Evolutionary conservation across 306 rosid genomes (phyloP), one percentile per base, ranked within the genome.

Genomic region (Adenanthera pavonina): DNA sequence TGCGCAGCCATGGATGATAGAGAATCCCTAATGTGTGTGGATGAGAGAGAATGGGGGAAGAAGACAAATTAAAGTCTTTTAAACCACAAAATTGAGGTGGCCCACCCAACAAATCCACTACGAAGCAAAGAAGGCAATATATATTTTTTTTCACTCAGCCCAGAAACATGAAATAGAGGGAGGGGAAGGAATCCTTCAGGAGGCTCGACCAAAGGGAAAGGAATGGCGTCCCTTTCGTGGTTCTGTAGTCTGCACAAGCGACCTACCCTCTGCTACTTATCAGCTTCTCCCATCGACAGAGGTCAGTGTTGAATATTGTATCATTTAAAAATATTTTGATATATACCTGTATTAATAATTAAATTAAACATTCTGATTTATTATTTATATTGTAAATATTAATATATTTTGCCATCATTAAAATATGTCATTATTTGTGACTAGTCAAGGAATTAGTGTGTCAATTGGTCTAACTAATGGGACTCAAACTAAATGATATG

Each of bases 141-240:
- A 2, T 1, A 30, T 25, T 25, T 60, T 38, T 62, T 61, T 62
- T 2, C 25, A 3, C 1, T 10, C 38, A 16, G 52, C 52, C 12
- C 12, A 4, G 56, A 51, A 51, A 56, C 10, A 56, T n/a, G 30
- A 17, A 56, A 56, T 56, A n/a, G 6, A n/a, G 51, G 15, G 10
- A 17, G 48, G 8, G 25, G 7, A 38, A 25, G 11, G 7, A 62
- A 35, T 14, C 49, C 30, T 19, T 19, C 79, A 82, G 85, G 84
- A 77, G 59, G 64, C 7, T 70, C 10, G 86, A 81, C 90, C 15
- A 14, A 13, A 34, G 19, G 5, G 80, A 52, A 82, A 84, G 84
- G 76, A 82, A 90, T 90, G 94, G 92, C 91, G 75, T 75, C 88
- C 71, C 67, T 90, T 82, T 79, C 80, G 49, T 74, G 83, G 66